Evolutionary conservation across 139 green algal species (phyloP).

Genomic region (Marvania coccoides): DNA sequence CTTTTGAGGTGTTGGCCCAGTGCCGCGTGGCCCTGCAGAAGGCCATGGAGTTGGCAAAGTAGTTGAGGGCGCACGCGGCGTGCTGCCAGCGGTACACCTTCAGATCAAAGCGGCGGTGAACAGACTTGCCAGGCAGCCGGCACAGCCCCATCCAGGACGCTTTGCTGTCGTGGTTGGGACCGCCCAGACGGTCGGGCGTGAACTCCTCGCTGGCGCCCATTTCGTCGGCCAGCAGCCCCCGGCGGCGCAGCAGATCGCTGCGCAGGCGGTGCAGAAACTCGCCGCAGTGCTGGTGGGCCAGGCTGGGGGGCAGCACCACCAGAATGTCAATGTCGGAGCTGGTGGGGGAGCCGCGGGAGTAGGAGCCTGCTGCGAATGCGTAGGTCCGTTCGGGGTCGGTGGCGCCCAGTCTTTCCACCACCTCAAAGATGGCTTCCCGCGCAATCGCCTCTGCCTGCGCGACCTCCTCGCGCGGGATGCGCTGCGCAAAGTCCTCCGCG

Average conservation of each 20-base stretch:
- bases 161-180: not conserved
- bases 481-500: constrained; percentile 13
- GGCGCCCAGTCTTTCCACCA: constrained; percentile 6
- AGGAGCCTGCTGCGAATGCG: constrained; percentile 41
- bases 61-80: constrained; percentile 11
- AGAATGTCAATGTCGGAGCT: constrained; percentile 48
- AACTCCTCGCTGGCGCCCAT: not conserved
- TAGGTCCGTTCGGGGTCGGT: constrained; percentile 29
- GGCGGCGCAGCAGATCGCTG: constrained; percentile 7
- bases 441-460: constrained; percentile 11
- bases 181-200: not conserved
- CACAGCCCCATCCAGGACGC: constrained; percentile 54
- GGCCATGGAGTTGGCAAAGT: constrained; percentile 15
- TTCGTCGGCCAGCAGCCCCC: constrained; percentile 26
- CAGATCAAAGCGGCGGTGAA: constrained; percentile 46
- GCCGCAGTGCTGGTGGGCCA: not conserved
- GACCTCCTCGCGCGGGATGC: constrained; percentile 20
- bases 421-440: constrained; percentile 8
- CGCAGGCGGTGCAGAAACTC: not conserved
- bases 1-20: constrained; percentile 5
- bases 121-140: constrained; percentile 4
- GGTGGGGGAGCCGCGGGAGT: constrained; percentile 33
- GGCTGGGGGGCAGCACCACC: constrained; percentile 17
- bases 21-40: constrained; percentile 16
- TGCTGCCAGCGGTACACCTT: constrained; percentile 26